Evolutionary conservation across 2,329 filamentous ascomycete species (phyloP).

Genomic region (Gnomoniopsis smithogilvyi): DNA sequence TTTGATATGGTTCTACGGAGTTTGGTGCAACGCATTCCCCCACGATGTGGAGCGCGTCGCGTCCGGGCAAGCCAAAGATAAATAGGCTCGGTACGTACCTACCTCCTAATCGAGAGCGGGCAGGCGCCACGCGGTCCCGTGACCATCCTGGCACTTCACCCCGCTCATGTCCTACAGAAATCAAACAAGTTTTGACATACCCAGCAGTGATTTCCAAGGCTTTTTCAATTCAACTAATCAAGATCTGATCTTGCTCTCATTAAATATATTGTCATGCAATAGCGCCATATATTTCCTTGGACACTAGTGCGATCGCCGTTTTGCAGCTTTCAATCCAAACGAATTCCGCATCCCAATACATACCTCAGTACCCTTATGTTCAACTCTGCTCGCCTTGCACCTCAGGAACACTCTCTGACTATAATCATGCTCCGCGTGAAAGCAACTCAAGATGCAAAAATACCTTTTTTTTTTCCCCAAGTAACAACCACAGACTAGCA

Average conservation of each 20-base stretch:
- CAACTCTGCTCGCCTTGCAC: constrained; percentile 7
- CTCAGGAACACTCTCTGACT: background rate
- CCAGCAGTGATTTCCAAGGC: no score
- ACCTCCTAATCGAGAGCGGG: background rate
- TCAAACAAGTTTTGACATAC: no score
- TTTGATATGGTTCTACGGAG: background rate
- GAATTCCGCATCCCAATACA: background rate
- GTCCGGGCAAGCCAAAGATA: background rate
- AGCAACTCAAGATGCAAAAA: background rate
- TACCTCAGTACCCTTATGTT: background rate
- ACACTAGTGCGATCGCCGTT: background rate
- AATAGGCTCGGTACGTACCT: no score
- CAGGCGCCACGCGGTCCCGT: constrained; percentile 10
- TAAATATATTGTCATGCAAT: no score
- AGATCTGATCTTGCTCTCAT: no score
- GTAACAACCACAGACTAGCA: no score
- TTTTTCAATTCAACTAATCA: no score
- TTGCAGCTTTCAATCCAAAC: background rate
- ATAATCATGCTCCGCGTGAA: background rate
- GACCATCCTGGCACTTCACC: background rate
- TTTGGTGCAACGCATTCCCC: background rate
- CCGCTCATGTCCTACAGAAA: no score
- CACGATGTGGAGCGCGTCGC: constrained; percentile 14
- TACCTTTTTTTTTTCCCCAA: no score
- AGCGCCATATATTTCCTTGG: no score